Evolutionary conservation across 805 yeast species (phyloP).

Genomic region (Nakazawaea ambrosiae): DNA sequence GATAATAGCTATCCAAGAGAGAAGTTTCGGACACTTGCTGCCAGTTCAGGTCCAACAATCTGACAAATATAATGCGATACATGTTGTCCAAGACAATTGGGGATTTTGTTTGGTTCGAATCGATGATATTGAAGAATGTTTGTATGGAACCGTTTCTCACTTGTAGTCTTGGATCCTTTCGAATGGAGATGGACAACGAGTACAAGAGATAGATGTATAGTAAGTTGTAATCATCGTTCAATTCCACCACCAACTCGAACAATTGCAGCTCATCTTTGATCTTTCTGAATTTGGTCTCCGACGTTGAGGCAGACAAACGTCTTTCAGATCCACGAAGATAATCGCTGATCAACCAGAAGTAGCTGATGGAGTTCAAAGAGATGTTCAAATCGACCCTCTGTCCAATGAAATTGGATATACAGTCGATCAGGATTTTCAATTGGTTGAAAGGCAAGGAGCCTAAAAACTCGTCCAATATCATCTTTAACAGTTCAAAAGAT

Average conservation of each 20-base stretch:
- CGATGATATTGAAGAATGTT: slow-evolving; percentile 77
- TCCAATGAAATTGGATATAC: slow-evolving; percentile 61
- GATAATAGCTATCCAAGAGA: slow-evolving; percentile 54
- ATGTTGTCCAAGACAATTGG: slow-evolving; percentile 60
- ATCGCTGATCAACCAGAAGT: slow-evolving; percentile 90
- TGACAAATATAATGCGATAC: slow-evolving; percentile 53
- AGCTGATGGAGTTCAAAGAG: slow-evolving; percentile 85
- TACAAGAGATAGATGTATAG: slow-evolving; percentile 62
- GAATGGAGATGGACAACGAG: slow-evolving; percentile 52
- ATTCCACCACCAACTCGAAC: slow-evolving; percentile 15
- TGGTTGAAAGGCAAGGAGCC: slow-evolving; percentile 63
- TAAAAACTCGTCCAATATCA: slow-evolving; percentile 81
- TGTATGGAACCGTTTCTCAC: slow-evolving; percentile 88
- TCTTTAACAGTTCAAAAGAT: slow-evolving; percentile 76
- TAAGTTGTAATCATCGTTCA: slow-evolving; percentile 23
- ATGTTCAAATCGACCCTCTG: slow-evolving; percentile 76
- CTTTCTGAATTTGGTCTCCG: slow-evolving; percentile 1
- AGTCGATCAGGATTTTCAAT: slow-evolving; percentile 59
- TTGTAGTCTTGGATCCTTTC: slow-evolving; percentile 57
- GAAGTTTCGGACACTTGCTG: slow-evolving; percentile 20
- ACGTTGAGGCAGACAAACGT: slow-evolving; percentile 7
- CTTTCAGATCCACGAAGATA: slow-evolving; percentile 29
- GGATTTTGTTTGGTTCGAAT: slow-evolving; percentile 47
- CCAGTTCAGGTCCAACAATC: slow-evolving; percentile 27
- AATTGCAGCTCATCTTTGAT: slow-evolving; percentile 20